Base-by-base conservation (phyloP, 495 filamentous ascomycete genomes). In the Podospora pseudopauciseta region DNA sequence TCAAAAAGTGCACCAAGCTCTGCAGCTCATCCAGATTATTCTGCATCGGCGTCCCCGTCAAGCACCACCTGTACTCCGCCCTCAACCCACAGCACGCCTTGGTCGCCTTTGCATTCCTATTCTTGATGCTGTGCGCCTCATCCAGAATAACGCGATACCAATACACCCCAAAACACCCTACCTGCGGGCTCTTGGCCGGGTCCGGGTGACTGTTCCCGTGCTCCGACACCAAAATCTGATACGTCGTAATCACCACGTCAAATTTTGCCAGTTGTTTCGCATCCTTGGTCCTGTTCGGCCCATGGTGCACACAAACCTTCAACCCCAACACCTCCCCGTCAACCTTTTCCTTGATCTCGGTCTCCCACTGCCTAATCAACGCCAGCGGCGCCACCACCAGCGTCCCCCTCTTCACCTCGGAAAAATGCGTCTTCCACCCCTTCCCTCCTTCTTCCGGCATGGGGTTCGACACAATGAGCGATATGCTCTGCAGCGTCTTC, bases 1-100 rank as follows among this genome's bases (percentile, higher is more conserved):
- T 86, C 9, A 99, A 82, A 74, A 99, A 99, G 58, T 89, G 90
- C 72, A 99, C 92, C 65, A 99, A 77, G 72, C 91, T 95, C 69
- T 98, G 94, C 58, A 99, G 79, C 79, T 99, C 95, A 67, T 97
- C 95, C n/a, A 99, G 85, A 68, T 97, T 97, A 75, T 99, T 99
- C 73, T 99, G 95, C 87, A 99, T 89, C 0, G 95, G 95, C 5
- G 95, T 99, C 68, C 95, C 95, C 2, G 92, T 96, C 64, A 99
- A 82, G 74, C 95, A 97, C 95, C 95, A 99, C 65, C 95, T 85
- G 76, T 96, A 97, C 72, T 93, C 89, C 23, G 91, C 85, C 61
- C 88, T 82, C 27, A 99, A 80, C 2, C 90, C 90, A 76, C 87
- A 99, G 63, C 88, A 90, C 19, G 94, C 92, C 73, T 97, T 89